Evolutionary conservation across 208 protist species (phyloP).

Genomic region (Leishmania turanica): DNA sequence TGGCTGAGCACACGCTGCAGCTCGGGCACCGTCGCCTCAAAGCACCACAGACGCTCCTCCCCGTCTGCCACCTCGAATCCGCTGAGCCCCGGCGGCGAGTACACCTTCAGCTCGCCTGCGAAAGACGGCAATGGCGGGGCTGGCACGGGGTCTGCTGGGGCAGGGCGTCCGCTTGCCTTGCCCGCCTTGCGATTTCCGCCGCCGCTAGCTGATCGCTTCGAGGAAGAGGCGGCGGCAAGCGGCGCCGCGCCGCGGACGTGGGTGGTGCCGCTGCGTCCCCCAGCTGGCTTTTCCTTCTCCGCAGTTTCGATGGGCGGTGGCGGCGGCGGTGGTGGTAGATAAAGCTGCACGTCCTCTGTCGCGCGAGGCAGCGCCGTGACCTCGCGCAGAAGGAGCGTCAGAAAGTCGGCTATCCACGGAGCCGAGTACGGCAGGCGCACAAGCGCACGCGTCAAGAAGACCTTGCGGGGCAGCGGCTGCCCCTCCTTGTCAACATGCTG

Average conservation of each 20-base stretch:
- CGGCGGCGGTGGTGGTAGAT: slow-evolving; percentile 28
- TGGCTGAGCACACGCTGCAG: slow-evolving; percentile 59
- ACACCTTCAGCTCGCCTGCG: slow-evolving; percentile 55
- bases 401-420: slow-evolving; percentile 44
- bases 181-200: slow-evolving; percentile 1
- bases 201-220: neutral
- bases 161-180: slow-evolving; percentile 24
- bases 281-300: slow-evolving; percentile 14
- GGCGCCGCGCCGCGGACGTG: neutral
- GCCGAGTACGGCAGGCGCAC: slow-evolving; percentile 72
- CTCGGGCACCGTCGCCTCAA: slow-evolving; percentile 78
- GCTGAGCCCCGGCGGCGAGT: slow-evolving; percentile 77
- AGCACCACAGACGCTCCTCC: slow-evolving; percentile 61
- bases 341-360: slow-evolving; percentile 37
- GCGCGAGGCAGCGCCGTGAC: slow-evolving; percentile 26
- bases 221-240: neutral
- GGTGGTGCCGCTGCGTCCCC: slow-evolving; percentile 2
- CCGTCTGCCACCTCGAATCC: slow-evolving; percentile 90
- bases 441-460: slow-evolving; percentile 69
- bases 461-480: slow-evolving; percentile 15
- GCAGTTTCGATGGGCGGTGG: slow-evolving; percentile 15
- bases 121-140: slow-evolving; percentile 32
- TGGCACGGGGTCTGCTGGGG: slow-evolving; percentile 15
- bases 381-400: slow-evolving; percentile 51
- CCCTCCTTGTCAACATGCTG: slow-evolving; percentile 65